Percentiles rank a stretch among this genome's conserved stretches.
Evolutionary conservation across 495 filamentous ascomycete genomes (phyloP).

Genomic region (Glonium stellatum): DNA sequence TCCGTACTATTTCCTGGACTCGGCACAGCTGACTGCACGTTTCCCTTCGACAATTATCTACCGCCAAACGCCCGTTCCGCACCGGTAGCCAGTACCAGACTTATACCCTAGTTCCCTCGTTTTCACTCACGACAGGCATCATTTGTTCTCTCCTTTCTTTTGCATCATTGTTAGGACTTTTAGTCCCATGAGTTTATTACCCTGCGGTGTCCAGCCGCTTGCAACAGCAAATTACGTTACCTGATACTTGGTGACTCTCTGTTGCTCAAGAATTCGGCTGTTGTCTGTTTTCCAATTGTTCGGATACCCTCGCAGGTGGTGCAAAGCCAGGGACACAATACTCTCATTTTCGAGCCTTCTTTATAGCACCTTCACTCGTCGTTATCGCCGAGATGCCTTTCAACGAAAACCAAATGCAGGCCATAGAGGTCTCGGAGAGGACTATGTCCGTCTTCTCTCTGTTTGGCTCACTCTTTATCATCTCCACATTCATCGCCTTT

Average conservation of each 20-base stretch:
- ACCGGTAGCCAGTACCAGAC: not conserved
- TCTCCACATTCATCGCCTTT: conserved; percentile 59
- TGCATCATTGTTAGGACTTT: not conserved
- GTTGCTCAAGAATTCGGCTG: not conserved
- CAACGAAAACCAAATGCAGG: conserved; percentile 19
- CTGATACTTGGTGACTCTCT: not conserved
- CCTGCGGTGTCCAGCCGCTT: not conserved
- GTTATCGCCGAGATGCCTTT: not conserved
- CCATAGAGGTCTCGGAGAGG: conserved; percentile 58
- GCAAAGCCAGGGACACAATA: not conserved
- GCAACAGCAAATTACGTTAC: not conserved
- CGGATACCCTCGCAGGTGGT: not conserved
- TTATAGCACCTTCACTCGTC: not conserved
- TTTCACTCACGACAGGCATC: not conserved
- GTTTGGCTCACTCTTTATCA: conserved; percentile 63
- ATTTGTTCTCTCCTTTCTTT: not conserved
- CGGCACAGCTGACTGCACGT: not conserved
- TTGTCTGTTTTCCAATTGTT: not conserved
- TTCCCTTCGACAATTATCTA: not conserved
- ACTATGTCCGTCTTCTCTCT: conserved; percentile 65
- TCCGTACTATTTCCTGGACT: not conserved
- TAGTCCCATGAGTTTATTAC: not conserved
- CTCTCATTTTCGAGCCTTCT: not conserved
- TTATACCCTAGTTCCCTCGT: not conserved
- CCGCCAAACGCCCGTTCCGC: not conserved